Evolutionary conservation across 495 filamentous ascomycete species (phyloP), one percentile per base, ranked within the genome.

Genomic region (Aspergillus affinis): DNA sequence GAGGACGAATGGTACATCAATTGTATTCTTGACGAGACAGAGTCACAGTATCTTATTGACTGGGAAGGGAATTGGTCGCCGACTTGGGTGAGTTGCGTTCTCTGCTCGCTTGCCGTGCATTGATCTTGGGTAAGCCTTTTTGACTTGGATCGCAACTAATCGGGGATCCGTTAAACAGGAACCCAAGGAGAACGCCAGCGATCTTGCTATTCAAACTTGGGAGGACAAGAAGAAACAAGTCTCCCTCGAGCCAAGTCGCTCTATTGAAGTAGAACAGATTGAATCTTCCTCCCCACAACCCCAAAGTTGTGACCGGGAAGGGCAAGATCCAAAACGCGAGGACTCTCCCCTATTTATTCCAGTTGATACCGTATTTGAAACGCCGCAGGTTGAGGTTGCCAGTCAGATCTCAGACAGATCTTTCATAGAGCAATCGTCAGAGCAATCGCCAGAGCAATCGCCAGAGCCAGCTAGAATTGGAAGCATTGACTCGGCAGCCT

Each of bases 41-140:
- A 69, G 23, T 66, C 63, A 21, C 65, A 77, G 46, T 80, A 78
- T 61, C 61, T 76, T 19, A 74, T 80, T 51, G 75, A 79, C 30
- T 80, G 77, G 77, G 72, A 74, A 55, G 70, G 68, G 9, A 60
- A 57, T 12, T 80, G 68, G 58, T 62, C 65, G 27, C 75, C 77
- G 32, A 71, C 64, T 62, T 80, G 76, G 76, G 77, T 78, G 63
- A 66, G 75, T 73, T 30, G 18, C 12, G 19, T 44, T 17, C 53
- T 10, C 17, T 55, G 18, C 45, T 9, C 26, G 45, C 26, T 27
- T 45, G 29, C 13, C 44, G 45, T 30, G 13, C 47, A 41, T 46
- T 48, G 21, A 48, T 26, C 17, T 30, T 48, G 12, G n/a, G 44
- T 6, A 18, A 30, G 47, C 26, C 44, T 56, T 32, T 45, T n/a